phyloP scores from a whole-genome alignment of 2,329 filamentous ascomycete species.

The Calonectria crousiana region DNA sequence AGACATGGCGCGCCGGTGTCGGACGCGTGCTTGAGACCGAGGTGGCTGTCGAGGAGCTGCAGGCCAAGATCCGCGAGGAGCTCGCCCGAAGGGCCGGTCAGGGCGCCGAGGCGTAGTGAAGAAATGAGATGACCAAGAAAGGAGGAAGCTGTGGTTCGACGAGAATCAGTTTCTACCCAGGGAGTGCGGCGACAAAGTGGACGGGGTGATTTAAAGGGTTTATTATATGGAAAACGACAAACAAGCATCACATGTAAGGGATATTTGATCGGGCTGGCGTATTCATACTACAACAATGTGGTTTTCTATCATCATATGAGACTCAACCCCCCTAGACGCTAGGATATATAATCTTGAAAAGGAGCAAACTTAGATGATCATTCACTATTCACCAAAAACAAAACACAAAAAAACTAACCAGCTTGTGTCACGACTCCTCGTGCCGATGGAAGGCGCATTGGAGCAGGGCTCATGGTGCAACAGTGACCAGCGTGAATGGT shows the following conservation, averaged over 20 bases:
- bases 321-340: background rate
- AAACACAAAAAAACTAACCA: background rate
- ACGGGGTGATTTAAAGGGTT: background rate
- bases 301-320: background rate
- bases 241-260: background rate
- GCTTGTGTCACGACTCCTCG: background rate
- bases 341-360: constrained; percentile 8
- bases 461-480: background rate
- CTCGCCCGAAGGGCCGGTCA: constrained; percentile 55
- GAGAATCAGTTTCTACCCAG: background rate
- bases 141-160: no score
- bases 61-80: constrained; percentile 74
- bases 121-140: no score
- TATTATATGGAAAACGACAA: background rate
- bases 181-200: background rate
- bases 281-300: background rate
- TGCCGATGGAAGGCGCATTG: background rate
- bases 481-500: background rate
- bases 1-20: constrained; percentile 83
- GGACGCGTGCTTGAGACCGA: constrained; percentile 88
- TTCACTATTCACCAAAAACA: background rate
- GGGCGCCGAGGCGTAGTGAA: constrained; percentile 11
- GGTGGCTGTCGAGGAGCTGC: constrained; percentile 81
- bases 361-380: background rate
- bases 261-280: constrained; percentile 1